Evolutionary conservation across 257 asterid species (phyloP), one percentile per base, ranked within the genome.

Genomic region (Solanum virginianum): DNA sequence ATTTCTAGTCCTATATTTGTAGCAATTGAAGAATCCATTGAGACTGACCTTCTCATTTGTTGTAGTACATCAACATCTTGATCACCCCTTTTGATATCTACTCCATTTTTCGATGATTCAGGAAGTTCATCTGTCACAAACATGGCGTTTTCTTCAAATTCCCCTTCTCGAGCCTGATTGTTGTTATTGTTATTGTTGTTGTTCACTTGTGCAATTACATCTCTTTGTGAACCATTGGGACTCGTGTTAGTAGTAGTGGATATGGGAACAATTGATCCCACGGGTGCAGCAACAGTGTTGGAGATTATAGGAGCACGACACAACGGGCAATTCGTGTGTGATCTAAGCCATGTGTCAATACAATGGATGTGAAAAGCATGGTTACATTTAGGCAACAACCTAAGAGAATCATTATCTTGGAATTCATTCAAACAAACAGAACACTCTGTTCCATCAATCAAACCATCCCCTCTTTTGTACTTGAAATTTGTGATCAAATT

Each of bases 321-420:
- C n/a, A 86, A 5, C 0, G 88, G 88, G 29, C 88, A 86, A 74
- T 71, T 86, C 32, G 55, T 82, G 88, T 86, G 86, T 60, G 88
- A 71, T n/a, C 56, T 82, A 22, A 86, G 71, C 88, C 88, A 86
- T 8, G 60, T 59, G 7, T 86, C 88, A 8, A 86, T 82, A 17
- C 88, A 86, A 14, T 80, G 24, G 43, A 86, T 55, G 60, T 86
- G 88, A 62, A 86, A 86, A 0, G 83, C 83, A 75, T 86, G 88
- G 84, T 45, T 82, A 63, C 88, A 86, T 51, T 86, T 86, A 0
- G 84, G 86, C 16, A 86, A 62, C 69, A 71, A 12, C 49, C 83
- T 71, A 20, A 86, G 88, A 12, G 65, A 72, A 29, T 82, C 86
- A 17, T 83, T 80, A n/a, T 86, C 88, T 51, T 70, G 86, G 39